Evolutionary conservation across 2,329 filamentous ascomycete genomes (phyloP), one percentile per base, ranked within the genome.

Genomic region (Aspergillus awamori): DNA sequence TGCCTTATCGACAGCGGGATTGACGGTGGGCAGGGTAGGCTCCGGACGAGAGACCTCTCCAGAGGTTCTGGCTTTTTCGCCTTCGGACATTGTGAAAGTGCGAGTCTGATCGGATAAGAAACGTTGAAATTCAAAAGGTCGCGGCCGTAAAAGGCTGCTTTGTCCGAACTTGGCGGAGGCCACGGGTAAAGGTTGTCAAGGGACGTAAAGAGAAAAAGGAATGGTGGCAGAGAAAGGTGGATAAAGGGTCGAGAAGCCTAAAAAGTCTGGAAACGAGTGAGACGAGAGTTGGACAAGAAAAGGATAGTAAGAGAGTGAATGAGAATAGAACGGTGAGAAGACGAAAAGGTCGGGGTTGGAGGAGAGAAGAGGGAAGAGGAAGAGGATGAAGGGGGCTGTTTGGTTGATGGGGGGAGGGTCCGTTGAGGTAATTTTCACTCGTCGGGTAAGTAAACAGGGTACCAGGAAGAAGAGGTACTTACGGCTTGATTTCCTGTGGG

Each of bases 21-120:
- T 96, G 77, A 91, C 86, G 10, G 89, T 93, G 30, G 93, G 93
- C 74, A 97, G 84, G 61, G 92, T 83, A 51, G 72, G 72, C 63
- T 75, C 76, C 22, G 67, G 61, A 56, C 74, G 73, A 65, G 76
- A 75, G 57, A 74, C 69, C 77, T 97, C 93, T 77, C 90, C 90
- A 51, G 92, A 97, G 71, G 88, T 84, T 75, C 93, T 89, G 70
- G 85, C 88, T 81, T 97, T 97, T 79, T 97, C 91, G 75, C 90
- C 82, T 75, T 85, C 90, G 71, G 82, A 80, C 87, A 89, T 90
- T 64, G 76, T 72, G 60, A 74, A 67, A 22, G 65, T 65, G 60
- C 70, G 72, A 63, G 72, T 72, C 69, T 79, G 78, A 56, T 78
- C 73, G 59, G 75, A 72, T 64, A 83, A 70, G 67, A 82, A 82